Base-by-base conservation (phyloP, 1,139 yeast species). In the Pichia sp. region DNA sequence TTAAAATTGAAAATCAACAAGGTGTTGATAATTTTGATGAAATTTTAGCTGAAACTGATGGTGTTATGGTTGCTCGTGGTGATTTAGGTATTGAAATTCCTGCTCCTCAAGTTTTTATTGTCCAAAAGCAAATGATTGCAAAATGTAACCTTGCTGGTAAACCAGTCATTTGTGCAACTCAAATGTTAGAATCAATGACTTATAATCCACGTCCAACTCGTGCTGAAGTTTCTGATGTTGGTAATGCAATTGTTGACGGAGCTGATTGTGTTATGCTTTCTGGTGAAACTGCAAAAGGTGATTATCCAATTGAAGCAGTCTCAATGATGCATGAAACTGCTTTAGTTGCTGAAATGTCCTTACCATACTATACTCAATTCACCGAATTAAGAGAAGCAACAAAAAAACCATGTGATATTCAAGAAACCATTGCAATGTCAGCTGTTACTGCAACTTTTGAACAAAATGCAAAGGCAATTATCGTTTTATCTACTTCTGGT, bases 1-100 rank as follows among this genome's bases (percentile, higher is more conserved):
- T 90, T 67, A 92, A 92, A 80, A 90, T 92, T 68, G 99, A 92
- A 77, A 90, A 89, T 77, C 97, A 90, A 75, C 99, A 92, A 74
- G 99, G 99, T 77, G 97, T 92, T 64, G 89, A 92, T 83, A 92
- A 92, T 82, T 92, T 92, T 68, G 98, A 92, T 69, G 97, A 87
- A 54, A 92, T 92, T 65, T 82, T 92, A 68, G 69, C 68, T 62
- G 95, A 82, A 69, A 92, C 98, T 53, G 98, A 94, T 67, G 99
- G 97, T 78, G 97, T 92, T 65, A 92, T 92, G 98, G 97, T 92
- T 67, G 99, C 99, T 62, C 83, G 99, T 74, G 99, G 98, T 78
- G 98, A 94, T 69, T 80, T 92, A 66, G 99, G 99, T 78, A 92
- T 92, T 65, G 99, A 92, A 77, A 92, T 92, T 64, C 98, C 98